These are phyloP conservation scores for Poronia punctata DNA, from an alignment of 495 filamentous ascomycete species.

Conservation along the genomic window DNA sequence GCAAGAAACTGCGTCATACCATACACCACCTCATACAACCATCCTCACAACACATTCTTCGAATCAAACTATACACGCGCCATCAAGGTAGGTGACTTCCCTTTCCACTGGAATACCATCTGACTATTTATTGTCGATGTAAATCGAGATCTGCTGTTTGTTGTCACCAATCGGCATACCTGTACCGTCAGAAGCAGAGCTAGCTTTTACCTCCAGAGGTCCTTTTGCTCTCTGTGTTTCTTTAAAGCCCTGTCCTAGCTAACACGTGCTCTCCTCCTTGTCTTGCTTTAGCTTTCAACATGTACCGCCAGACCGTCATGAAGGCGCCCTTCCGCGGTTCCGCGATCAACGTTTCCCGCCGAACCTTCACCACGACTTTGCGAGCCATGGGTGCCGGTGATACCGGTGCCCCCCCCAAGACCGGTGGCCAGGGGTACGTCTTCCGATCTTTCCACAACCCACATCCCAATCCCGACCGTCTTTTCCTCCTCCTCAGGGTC, in stretches of 20 bases:
- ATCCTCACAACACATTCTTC: constrained; percentile 7
- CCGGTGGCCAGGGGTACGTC: constrained; percentile 38
- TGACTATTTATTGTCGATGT: too few species aligned
- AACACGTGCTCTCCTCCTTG: not conserved
- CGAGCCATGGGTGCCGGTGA: constrained; percentile 62
- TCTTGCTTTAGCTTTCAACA: constrained; percentile 28
- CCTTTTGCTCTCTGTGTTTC: too few species aligned
- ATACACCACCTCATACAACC: not conserved
- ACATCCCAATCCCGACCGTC: not conserved
- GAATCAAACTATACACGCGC: not conserved
- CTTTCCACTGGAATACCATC: not conserved
- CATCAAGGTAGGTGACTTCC: not conserved
- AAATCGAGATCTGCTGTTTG: too few species aligned
- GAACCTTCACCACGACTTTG: constrained; percentile 55
- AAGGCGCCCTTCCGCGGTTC: constrained; percentile 45
- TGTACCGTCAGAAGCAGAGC: too few species aligned
- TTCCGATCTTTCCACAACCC: not conserved
- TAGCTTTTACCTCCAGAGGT: too few species aligned
- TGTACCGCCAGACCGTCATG: constrained; percentile 61
- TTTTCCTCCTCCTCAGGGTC: not conserved
- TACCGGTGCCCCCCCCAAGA: constrained; percentile 53
- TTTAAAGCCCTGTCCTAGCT: not conserved
- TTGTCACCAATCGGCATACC: too few species aligned
- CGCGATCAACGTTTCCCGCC: constrained; percentile 39
- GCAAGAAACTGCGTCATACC: constrained; percentile 4